A percentile compares a stretch with the other conserved stretches of the same genome.
Conservation (phyloP, 2,329 filamentous ascomycete genomes). For the Scytalidium lignicola region DNA sequence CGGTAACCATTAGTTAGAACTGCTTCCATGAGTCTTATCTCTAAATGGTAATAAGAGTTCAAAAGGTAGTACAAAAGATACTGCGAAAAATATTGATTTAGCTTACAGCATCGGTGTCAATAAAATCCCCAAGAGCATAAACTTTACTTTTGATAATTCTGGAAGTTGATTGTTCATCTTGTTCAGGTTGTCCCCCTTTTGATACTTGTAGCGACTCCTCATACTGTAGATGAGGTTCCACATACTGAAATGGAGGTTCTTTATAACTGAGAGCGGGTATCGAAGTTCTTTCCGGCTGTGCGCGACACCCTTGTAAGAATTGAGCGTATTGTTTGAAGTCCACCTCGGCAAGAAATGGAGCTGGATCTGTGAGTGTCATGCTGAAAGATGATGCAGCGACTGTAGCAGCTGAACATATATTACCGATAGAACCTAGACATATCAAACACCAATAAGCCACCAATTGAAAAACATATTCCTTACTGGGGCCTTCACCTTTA, state of each 20-base stretch:
- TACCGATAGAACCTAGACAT: slow-evolving; percentile 35
- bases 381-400: slow-evolving; percentile 41
- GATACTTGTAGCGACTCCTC: too few relatives aligned
- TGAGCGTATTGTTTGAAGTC: too few relatives aligned
- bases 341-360: too few relatives aligned
- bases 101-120: slow-evolving; percentile 38
- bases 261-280: too few relatives aligned
- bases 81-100: neutral
- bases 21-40: too few relatives aligned
- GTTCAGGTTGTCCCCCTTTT: slow-evolving; percentile 1
- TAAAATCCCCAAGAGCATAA: slow-evolving; percentile 37
- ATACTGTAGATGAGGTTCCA: too few relatives aligned
- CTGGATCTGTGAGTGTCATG: slow-evolving; percentile 39
- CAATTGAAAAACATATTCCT: too few relatives aligned
- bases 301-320: too few relatives aligned
- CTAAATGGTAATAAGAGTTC: too few relatives aligned
- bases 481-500: slow-evolving; percentile 23
- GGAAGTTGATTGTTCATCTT: slow-evolving; percentile 1
- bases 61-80: too few relatives aligned
- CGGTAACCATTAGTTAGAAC: neutral
- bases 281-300: too few relatives aligned
- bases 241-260: too few relatives aligned
- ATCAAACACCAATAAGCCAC: neutral
- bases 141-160: slow-evolving; percentile 30
- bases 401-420: slow-evolving; percentile 39